Evolutionary conservation across 129 eudicot genomes (phyloP).

Genomic region (Helianthus annuus): HanXRQr2.0-SUNRISE NC_035443.2:35642437-35642936

Average conservation of each 20-base stretch:
- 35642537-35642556: slow-evolving; percentile 93
- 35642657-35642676: slow-evolving; percentile 98
- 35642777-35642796: background rate
- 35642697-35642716: slow-evolving; percentile 2
- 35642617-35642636: background rate
- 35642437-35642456: background rate
- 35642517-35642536: slow-evolving; percentile 83
- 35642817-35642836: slow-evolving; percentile 83
- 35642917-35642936: background rate
- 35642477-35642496: background rate
- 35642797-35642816: slow-evolving; percentile 72
- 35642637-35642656: slow-evolving; percentile 58
- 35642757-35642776: background rate
- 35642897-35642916: background rate
- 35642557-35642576: background rate
- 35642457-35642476: background rate
- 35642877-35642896: background rate
- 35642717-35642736: slow-evolving; percentile 8
- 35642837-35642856: slow-evolving; percentile 77
- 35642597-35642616: background rate
- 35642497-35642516: background rate
- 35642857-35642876: slow-evolving; percentile 8
- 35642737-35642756: background rate
- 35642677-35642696: slow-evolving; percentile 66
- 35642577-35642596: background rate